A percentile compares a stretch with the other conserved stretches of the same genome.
These are phyloP conservation scores for Aspergillus jensenii DNA, from an alignment of 2,329 filamentous ascomycete species.

Conservation along the genomic window DNA sequence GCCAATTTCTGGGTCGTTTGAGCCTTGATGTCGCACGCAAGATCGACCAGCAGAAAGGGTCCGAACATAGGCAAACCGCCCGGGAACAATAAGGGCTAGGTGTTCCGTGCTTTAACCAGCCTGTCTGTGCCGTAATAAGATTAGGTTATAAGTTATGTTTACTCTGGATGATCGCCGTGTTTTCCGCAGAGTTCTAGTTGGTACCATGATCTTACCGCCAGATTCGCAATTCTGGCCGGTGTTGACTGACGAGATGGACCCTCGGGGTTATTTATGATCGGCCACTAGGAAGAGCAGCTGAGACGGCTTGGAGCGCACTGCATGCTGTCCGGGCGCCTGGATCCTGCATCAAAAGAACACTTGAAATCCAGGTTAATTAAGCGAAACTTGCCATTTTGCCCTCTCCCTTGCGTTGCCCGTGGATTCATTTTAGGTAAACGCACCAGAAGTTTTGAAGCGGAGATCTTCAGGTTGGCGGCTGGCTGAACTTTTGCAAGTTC, in stretches of 20 bases:
- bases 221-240: constrained; percentile 4
- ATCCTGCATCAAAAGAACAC: not conserved
- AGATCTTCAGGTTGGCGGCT: not conserved
- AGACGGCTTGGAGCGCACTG: constrained; percentile 18
- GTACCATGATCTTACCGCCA: not conserved
- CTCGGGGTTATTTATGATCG: constrained; percentile 18
- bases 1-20: not conserved
- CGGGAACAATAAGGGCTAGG: not conserved
- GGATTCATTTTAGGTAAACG: constrained; percentile 6
- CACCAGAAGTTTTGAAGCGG: not conserved
- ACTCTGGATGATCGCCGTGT: not conserved
- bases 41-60: not conserved
- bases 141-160: not conserved
- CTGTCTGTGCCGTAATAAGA: not conserved
- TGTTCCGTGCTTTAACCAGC: not conserved
- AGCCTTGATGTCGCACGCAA: not conserved
- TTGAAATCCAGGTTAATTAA: constrained; percentile 4
- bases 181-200: not conserved
- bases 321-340: constrained; percentile 20
- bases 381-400: not conserved
- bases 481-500: not conserved
- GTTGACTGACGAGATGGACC: constrained; percentile 9
- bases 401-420: constrained; percentile 7
- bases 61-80: too few species aligned
- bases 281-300: constrained; percentile 19